A percentile compares a stretch with the other conserved stretches of the same genome.
Conservation (phyloP, 345 rosid genomes). For the Mercurialis annua region DNA sequence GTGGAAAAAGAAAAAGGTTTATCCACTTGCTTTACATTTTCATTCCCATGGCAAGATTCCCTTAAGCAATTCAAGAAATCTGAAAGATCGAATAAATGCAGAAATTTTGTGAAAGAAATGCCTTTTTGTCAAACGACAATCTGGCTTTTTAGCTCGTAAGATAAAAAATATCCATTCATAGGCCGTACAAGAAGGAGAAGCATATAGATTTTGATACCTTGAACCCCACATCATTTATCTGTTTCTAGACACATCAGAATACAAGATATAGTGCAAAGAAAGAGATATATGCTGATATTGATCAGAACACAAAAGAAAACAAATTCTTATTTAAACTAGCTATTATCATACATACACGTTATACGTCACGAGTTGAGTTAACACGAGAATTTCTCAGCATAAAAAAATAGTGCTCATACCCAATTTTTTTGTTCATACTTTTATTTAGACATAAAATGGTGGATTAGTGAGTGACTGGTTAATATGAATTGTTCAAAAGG, state of each 20-base stretch:
- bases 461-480: slow-evolving; percentile 4
- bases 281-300: background rate
- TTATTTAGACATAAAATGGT: background rate
- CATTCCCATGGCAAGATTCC: slow-evolving; percentile 23
- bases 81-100: slow-evolving; percentile 14
- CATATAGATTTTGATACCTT: background rate
- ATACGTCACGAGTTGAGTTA: too few species aligned
- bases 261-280: background rate
- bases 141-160: background rate
- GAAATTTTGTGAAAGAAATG: background rate
- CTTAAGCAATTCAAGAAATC: slow-evolving; percentile 20
- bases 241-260: background rate
- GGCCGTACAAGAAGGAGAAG: slow-evolving; percentile 13
- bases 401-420: too few species aligned
- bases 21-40: slow-evolving; percentile 19
- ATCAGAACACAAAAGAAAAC: too few species aligned
- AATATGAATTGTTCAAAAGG: slow-evolving; percentile 1
- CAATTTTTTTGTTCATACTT: too few species aligned
- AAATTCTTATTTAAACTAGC: too few species aligned
- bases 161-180: background rate
- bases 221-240: slow-evolving; percentile 12
- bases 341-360: too few species aligned
- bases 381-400: too few species aligned
- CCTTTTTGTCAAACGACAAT: background rate
- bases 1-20: slow-evolving; percentile 25